Evolutionary conservation across 768 basidiomycete species (phyloP).

Genomic region (Cyclocybe cylindracea): DNA sequence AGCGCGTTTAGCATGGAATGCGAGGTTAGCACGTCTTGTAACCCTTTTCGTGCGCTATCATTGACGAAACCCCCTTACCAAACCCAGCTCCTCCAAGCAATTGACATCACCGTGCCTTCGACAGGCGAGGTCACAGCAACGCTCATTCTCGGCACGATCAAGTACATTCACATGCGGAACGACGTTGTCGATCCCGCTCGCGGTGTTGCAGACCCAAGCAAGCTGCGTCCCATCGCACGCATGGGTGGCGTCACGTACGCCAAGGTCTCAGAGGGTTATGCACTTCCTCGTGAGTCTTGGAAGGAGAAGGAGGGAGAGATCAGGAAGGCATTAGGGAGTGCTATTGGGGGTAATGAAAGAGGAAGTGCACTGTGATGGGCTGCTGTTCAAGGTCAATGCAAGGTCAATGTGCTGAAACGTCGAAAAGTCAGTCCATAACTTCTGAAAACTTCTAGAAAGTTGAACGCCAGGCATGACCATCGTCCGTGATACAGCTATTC

Average conservation of each 20-base stretch:
- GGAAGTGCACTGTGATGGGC: no score
- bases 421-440: no score
- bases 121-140: conserved; percentile 34
- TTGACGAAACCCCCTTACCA: conserved; percentile 24
- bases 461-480: no score
- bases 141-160: conserved; percentile 54
- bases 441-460: no score
- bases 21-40: conserved; percentile 32
- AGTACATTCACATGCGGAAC: conserved; percentile 58
- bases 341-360: not conserved
- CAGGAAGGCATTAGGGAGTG: conserved; percentile 2
- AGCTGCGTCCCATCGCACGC: conserved; percentile 48
- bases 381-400: no score
- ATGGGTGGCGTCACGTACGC: conserved; percentile 56
- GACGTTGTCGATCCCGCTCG: conserved; percentile 42
- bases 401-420: no score
- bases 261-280: conserved; percentile 44
- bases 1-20: conserved; percentile 68
- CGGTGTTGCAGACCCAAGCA: conserved; percentile 47
- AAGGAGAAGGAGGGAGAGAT: conserved; percentile 37
- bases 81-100: conserved; percentile 40
- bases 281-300: conserved; percentile 57
- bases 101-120: conserved; percentile 42
- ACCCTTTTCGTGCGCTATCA: not conserved
- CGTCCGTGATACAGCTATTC: no score